Evolutionary conservation across 257 asterid species (phyloP).

Genomic region (Vinca minor): DNA sequence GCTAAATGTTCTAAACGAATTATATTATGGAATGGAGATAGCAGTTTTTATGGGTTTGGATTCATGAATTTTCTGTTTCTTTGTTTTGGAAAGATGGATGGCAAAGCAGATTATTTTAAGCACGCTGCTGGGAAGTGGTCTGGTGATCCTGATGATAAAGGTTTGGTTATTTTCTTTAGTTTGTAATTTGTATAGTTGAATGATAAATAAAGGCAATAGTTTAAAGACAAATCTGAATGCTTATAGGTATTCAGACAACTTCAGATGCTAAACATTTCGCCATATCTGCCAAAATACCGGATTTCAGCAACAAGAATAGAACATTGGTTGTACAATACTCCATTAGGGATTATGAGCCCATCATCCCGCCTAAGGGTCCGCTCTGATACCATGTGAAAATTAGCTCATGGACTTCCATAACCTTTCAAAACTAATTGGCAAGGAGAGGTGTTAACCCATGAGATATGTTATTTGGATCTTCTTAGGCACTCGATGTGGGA

Average conservation of each 20-base stretch:
- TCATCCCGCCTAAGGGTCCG: too few species aligned
- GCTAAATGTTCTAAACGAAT: too few species aligned
- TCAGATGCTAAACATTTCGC: slow-evolving; percentile 84
- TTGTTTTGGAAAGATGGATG: slow-evolving; percentile 61
- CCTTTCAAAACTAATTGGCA: too few species aligned
- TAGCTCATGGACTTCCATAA: too few species aligned
- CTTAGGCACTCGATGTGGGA: too few species aligned
- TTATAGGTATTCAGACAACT: slow-evolving; percentile 82
- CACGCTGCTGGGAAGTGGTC: slow-evolving; percentile 89
- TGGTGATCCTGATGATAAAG: slow-evolving; percentile 94
- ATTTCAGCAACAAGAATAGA: slow-evolving; percentile 82
- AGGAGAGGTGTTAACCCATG: too few species aligned
- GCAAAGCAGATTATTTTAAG: slow-evolving; percentile 72
- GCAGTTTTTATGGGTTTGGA: background rate
- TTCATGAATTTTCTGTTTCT: background rate
- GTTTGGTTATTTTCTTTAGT: slow-evolving; percentile 21
- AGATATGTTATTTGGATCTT: too few species aligned
- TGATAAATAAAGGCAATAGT: background rate
- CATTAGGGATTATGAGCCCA: slow-evolving; percentile 77
- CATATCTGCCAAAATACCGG: slow-evolving; percentile 88
- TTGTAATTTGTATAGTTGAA: too few species aligned
- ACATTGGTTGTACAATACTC: slow-evolving; percentile 87
- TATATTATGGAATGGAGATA: too few species aligned
- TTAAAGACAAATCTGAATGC: slow-evolving; percentile 1
- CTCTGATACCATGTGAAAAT: too few species aligned